Evolutionary conservation across 1,284 basidiomycete genomes (phyloP).

Genomic region (Schizophyllum amplum): DNA sequence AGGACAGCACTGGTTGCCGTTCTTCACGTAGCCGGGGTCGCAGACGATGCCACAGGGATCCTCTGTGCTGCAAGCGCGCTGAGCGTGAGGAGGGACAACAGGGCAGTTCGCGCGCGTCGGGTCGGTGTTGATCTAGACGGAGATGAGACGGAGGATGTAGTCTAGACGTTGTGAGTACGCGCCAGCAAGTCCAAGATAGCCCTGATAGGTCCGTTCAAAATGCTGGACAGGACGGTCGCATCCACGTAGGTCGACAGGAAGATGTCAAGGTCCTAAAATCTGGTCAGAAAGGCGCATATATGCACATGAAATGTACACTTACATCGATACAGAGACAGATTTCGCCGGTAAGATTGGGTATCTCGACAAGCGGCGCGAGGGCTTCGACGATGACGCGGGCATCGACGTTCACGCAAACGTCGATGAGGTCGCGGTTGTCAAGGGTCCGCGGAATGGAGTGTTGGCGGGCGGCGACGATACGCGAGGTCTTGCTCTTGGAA

Average conservation of each 20-base stretch:
- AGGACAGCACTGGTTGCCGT: background rate
- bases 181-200: background rate
- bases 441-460: background rate
- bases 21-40: background rate
- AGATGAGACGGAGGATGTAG: background rate
- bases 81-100: background rate
- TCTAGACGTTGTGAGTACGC: background rate
- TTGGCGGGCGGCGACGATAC: background rate
- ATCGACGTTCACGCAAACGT: background rate
- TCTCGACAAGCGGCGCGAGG: background rate
- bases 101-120: background rate
- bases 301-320: background rate
- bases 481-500: background rate
- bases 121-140: background rate
- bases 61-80: background rate
- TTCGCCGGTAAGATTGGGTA: background rate
- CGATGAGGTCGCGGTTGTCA: background rate
- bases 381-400: background rate
- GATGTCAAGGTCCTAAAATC: background rate
- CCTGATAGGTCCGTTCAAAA: background rate
- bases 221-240: background rate
- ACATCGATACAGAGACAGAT: background rate
- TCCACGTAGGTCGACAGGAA: background rate
- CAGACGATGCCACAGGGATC: background rate
- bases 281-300: background rate